phyloP scores from a whole-genome alignment of 2,329 filamentous ascomycete genomes.

The Monilinia fructigena region DNA sequence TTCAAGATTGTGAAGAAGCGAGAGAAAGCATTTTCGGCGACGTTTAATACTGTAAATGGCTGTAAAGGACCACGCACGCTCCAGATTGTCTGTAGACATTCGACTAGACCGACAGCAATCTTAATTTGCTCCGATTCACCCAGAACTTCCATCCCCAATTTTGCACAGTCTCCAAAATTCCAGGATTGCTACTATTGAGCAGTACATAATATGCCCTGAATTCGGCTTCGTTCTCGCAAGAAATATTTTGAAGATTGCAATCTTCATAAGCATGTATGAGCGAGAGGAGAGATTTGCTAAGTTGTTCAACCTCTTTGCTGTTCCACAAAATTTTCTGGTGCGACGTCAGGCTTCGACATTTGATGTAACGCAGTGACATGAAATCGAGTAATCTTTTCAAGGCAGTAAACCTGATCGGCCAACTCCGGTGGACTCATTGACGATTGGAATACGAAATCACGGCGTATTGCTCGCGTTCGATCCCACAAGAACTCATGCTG shows the following conservation, averaged over 20 bases:
- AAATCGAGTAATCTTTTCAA: constrained; percentile 66
- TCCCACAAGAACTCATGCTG: constrained; percentile 68
- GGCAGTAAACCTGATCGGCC: constrained; percentile 58
- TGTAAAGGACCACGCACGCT: constrained; percentile 58
- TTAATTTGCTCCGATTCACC: constrained; percentile 58
- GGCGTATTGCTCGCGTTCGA: constrained; percentile 63
- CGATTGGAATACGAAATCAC: constrained; percentile 68
- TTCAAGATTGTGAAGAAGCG: constrained; percentile 62
- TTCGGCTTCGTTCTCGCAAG: constrained; percentile 62
- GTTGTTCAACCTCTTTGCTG: constrained; percentile 66
- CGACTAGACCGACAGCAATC: constrained; percentile 59
- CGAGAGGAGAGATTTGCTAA: constrained; percentile 63
- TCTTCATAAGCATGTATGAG: constrained; percentile 66
- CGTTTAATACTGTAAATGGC: constrained; percentile 41
- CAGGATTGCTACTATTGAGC: constrained; percentile 59
- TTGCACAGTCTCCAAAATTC: constrained; percentile 53
- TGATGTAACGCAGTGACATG: constrained; percentile 65
- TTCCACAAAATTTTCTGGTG: constrained; percentile 60
- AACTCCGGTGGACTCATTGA: constrained; percentile 55
- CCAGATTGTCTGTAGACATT: constrained; percentile 58
- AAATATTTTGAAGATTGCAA: constrained; percentile 56
- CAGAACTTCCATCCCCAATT: constrained; percentile 58
- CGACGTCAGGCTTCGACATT: constrained; percentile 55
- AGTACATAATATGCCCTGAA: constrained; percentile 65
- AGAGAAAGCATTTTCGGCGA: constrained; percentile 50